Evolutionary conservation across 1,284 basidiomycete genomes (phyloP).

Genomic region (Mycocalia duriaeana): DNA sequence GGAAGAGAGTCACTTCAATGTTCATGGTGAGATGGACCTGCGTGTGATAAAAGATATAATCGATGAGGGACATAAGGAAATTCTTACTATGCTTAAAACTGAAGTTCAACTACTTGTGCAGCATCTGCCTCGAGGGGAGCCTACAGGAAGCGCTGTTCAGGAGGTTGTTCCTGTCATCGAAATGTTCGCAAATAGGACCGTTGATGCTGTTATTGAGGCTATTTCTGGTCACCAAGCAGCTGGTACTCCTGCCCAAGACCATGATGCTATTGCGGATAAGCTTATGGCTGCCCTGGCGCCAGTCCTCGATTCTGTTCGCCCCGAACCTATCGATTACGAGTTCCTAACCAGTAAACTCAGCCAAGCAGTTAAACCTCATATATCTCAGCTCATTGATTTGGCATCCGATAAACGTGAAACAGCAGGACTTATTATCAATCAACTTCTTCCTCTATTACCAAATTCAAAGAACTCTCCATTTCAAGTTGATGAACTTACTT

Average conservation of each 20-base stretch:
- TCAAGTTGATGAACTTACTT: conserved; percentile 52
- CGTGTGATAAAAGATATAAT: conserved; percentile 68
- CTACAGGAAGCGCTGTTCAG: conserved; percentile 2
- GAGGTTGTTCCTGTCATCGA: conserved; percentile 45
- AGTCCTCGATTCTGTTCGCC: conserved; percentile 49
- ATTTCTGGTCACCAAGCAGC: conserved; percentile 58
- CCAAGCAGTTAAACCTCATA: conserved; percentile 82
- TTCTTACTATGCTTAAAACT: conserved; percentile 49
- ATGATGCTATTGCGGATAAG: conserved; percentile 53
- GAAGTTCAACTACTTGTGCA: conserved; percentile 48
- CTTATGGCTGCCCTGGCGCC: conserved; percentile 59
- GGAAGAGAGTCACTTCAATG: conserved; percentile 66
- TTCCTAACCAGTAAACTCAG: conserved; percentile 65
- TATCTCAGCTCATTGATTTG: conserved; percentile 79
- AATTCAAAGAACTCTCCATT: conserved; percentile 35
- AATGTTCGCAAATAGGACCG: conserved; percentile 48
- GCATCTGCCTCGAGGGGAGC: conserved; percentile 25
- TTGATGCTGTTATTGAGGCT: conserved; percentile 52
- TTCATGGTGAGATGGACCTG: conserved; percentile 71
- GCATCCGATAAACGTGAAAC: conserved; percentile 83
- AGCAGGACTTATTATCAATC: conserved; percentile 70
- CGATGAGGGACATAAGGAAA: conserved; percentile 60
- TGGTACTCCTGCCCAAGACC: conserved; percentile 41
- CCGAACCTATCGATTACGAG: conserved; percentile 72
- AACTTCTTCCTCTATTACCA: conserved; percentile 64